Evolutionary conservation across 495 filamentous ascomycete species (phyloP).

Genomic region (Hamigera avellanea): DNA sequence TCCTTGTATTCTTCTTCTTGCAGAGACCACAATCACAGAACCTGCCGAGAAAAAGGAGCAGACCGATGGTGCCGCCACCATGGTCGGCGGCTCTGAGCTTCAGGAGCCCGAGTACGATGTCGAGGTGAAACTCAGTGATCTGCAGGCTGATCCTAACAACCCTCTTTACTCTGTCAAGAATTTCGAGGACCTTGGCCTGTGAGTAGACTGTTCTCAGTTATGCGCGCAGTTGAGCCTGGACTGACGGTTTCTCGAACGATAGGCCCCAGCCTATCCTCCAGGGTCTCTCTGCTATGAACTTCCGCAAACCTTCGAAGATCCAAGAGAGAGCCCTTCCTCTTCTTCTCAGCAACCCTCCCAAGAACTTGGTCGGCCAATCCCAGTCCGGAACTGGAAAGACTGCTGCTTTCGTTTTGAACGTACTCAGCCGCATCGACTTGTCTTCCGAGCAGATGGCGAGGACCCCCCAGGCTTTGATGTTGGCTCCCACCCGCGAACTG

Average conservation of each 20-base stretch:
- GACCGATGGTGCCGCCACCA: slow-evolving; percentile 40
- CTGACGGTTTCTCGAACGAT: neutral
- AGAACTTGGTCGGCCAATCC: slow-evolving; percentile 92
- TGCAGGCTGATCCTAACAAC: slow-evolving; percentile 76
- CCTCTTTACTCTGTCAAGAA: slow-evolving; percentile 74
- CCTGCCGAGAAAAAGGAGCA: slow-evolving; percentile 15
- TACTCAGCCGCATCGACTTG: slow-evolving; percentile 74
- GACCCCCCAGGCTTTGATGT: slow-evolving; percentile 73
- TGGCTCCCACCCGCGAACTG: slow-evolving; percentile 89
- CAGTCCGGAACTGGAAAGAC: slow-evolving; percentile 99
- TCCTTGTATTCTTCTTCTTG: slow-evolving; percentile 1
- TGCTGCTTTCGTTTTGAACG: slow-evolving; percentile 87
- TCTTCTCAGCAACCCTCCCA: slow-evolving; percentile 68
- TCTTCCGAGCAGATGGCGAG: slow-evolving; percentile 32
- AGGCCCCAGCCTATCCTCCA: slow-evolving; percentile 43
- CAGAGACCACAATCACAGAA: slow-evolving; percentile 2
- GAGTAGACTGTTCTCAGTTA: slow-evolving; percentile 20
- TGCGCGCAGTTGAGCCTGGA: neutral
- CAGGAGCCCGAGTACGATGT: slow-evolving; percentile 70
- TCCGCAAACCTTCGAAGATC: slow-evolving; percentile 92
- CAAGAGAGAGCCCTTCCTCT: slow-evolving; percentile 88
- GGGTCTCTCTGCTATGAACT: slow-evolving; percentile 69
- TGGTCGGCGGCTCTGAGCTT: slow-evolving; percentile 39
- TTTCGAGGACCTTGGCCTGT: slow-evolving; percentile 84
- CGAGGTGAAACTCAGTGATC: slow-evolving; percentile 79